Conservation (phyloP, 768 basidiomycete genomes). For the Cubamyces sp. region DNA sequence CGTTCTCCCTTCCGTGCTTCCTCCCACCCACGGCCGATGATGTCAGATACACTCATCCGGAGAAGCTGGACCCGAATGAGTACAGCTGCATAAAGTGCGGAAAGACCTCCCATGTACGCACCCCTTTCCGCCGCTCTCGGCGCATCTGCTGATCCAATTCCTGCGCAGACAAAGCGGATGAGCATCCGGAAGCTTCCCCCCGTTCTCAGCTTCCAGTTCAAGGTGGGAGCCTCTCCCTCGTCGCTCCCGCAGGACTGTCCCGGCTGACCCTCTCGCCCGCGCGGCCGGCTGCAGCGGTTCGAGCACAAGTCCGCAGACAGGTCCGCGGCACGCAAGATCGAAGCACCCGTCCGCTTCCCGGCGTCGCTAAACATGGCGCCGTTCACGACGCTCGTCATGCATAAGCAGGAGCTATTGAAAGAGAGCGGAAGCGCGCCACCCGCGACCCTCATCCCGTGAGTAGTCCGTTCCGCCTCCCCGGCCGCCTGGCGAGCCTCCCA, state of each 20-base stretch:
- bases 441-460: conserved; percentile 27
- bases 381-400: conserved; percentile 71
- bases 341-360: conserved; percentile 81
- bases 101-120: conserved; percentile 63
- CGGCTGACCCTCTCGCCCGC: conserved; percentile 1
- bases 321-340: conserved; percentile 80
- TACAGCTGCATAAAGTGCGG: conserved; percentile 86
- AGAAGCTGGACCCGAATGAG: conserved; percentile 80
- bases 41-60: conserved; percentile 79
- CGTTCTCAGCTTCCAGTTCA: conserved; percentile 93
- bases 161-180: conserved; percentile 70
- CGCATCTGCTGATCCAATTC: background rate
- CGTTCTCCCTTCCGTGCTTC: background rate
- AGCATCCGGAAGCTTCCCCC: conserved; percentile 86
- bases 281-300: conserved; percentile 65
- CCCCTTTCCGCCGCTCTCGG: conserved; percentile 3
- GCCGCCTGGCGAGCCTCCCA: background rate
- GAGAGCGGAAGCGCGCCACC: conserved; percentile 30
- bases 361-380: conserved; percentile 86
- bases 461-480: background rate
- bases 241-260: background rate
- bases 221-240: conserved; percentile 51
- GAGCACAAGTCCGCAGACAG: conserved; percentile 83
- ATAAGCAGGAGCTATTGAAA: conserved; percentile 47
- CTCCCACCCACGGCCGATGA: conserved; percentile 1